Base-by-base conservation (phyloP, 148 eudicot species). In the Oxyria digyna region DNA sequence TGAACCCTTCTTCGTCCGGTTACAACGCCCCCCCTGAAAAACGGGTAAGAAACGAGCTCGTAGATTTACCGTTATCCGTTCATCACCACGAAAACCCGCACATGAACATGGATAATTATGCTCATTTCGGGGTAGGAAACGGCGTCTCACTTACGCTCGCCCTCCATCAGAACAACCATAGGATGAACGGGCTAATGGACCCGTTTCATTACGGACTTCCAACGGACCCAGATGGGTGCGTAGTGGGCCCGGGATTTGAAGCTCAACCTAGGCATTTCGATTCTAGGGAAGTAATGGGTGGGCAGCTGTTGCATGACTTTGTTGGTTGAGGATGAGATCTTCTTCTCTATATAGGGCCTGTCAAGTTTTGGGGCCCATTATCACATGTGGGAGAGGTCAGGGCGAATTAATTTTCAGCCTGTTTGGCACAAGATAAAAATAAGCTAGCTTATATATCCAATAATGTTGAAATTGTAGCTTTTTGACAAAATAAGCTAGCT, bases 231-330 rank as follows among this genome's bases (percentile, higher is more conserved):
- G 73, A 54, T 1, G 73, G 49, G 46, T 54, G 48, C 23, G 21
- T 40, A 29, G 59, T 70, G 72, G 72, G 65, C 5, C 41, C 27
- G n/a, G 72, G 63, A 18, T 70, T 52, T 35, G 72, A 50, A 4
- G 64, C 33, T 6, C 73, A 37, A 15, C 26, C 40, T 26, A 15
- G 49, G 48, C 72, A 50, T 46, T 49, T 50, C n/a, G 35, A 23
- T 52, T 13, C 49, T 8, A 57, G 64, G 35, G 64, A 57, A 26
- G 59, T 69, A 6, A 45, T 48, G 54, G 59, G 59, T 43, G 73
- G 73, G 50, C 73, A 70, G 43, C 23, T 54, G 1, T 70, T 70
- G 73, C 73, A 70, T 55, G 73, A 70, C 45, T 70, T 70, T 55
- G 73, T 50, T 52, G 63, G 72, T 21, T 50, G 31, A 49, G 21